A percentile compares a stretch with the other conserved stretches of the same genome.
These are phyloP conservation scores for Brasilioporus rufonigricans DNA, from an alignment of 768 basidiomycete genomes.

Conservation along the genomic window DNA sequence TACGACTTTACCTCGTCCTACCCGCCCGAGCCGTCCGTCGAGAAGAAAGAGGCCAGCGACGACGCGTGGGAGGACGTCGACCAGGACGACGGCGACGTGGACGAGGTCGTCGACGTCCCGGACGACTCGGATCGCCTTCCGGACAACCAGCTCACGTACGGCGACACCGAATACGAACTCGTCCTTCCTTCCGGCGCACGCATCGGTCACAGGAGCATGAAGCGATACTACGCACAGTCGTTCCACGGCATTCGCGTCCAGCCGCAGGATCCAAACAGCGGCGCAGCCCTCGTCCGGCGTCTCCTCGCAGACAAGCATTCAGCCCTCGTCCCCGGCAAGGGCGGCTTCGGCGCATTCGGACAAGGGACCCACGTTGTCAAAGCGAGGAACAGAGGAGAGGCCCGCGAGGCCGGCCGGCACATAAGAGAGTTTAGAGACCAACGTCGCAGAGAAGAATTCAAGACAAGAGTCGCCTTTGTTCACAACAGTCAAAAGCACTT, in stretches of 20 bases:
- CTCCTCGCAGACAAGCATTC: slow-evolving; percentile 81
- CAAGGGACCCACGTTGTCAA: slow-evolving; percentile 78
- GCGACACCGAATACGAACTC: slow-evolving; percentile 82
- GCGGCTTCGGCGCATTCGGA: slow-evolving; percentile 87
- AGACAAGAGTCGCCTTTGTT: slow-evolving; percentile 74
- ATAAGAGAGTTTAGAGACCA: slow-evolving; percentile 83
- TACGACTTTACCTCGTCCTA: slow-evolving; percentile 91
- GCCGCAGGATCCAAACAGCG: slow-evolving; percentile 65
- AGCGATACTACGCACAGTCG: slow-evolving; percentile 82
- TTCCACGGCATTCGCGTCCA: slow-evolving; percentile 50
- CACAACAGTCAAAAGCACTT: slow-evolving; percentile 89
- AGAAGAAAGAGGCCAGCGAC: slow-evolving; percentile 11
- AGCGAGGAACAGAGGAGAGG: slow-evolving; percentile 94
- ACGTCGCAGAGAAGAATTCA: slow-evolving; percentile 75
- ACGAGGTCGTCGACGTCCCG: slow-evolving; percentile 1
- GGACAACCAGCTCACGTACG: slow-evolving; percentile 63
- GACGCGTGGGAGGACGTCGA: slow-evolving; percentile 39
- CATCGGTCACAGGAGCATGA: slow-evolving; percentile 88
- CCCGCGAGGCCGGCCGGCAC: slow-evolving; percentile 86
- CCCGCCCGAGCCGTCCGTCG: slow-evolving; percentile 42
- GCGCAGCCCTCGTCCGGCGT: slow-evolving; percentile 71
- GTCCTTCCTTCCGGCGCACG: slow-evolving; percentile 90
- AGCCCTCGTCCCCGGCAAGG: slow-evolving; percentile 78
- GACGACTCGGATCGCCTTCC: slow-evolving; percentile 42
- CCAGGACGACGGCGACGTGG: slow-evolving; percentile 24